These are phyloP conservation scores for Pseudopediastrum boryanum DNA, from an alignment of 139 green algal species.

Conservation along the genomic window DNA sequence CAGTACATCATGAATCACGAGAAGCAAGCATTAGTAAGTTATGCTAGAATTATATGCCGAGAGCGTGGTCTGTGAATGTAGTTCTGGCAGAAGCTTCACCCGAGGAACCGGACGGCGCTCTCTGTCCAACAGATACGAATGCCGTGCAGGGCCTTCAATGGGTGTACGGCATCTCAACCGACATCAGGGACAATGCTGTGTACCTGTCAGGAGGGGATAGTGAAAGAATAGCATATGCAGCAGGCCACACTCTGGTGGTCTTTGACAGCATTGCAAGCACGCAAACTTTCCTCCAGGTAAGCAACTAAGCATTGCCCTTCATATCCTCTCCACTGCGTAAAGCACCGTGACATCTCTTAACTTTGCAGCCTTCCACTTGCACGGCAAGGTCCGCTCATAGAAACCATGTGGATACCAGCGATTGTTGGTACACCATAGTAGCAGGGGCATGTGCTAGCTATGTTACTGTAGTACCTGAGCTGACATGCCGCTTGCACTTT, in stretches of 20 bases:
- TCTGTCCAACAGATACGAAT: no score
- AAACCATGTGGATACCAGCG: not conserved
- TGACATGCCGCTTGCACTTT: not conserved
- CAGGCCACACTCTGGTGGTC: conserved; percentile 71
- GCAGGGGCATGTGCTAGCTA: no score
- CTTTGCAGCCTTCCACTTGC: not conserved
- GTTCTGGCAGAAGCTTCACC: no score
- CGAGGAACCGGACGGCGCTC: no score
- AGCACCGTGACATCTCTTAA: not conserved
- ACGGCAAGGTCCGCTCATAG: not conserved
- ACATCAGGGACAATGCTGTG: conserved; percentile 44
- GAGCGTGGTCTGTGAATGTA: no score
- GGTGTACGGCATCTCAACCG: conserved; percentile 56
- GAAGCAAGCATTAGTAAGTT: no score
- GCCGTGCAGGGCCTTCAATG: conserved; percentile 57
- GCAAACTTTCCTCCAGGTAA: conserved; percentile 61
- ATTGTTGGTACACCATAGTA: no score
- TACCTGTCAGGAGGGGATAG: conserved; percentile 61
- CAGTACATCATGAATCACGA: no score
- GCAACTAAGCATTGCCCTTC: no score
- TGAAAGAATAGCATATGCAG: conserved; percentile 61
- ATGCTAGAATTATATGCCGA: no score
- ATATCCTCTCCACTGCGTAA: no score
- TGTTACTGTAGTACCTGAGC: not conserved
- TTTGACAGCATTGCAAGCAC: conserved; percentile 52